Evolutionary conservation across 805 yeast species (phyloP).

Genomic region (Saccharomycopsis vini): DNA sequence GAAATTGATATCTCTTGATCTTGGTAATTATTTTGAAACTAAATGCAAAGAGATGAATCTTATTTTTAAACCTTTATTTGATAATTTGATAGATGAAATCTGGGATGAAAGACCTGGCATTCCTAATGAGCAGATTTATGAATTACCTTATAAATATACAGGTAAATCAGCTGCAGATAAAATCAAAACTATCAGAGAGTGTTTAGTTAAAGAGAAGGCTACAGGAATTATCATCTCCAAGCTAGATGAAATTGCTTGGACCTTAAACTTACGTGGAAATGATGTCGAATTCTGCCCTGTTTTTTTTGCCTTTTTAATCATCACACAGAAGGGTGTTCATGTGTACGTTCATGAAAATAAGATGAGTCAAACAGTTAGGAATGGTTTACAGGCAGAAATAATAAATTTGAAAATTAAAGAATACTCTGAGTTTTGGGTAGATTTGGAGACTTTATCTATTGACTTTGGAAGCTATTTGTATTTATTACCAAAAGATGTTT

Average conservation of each 20-base stretch:
- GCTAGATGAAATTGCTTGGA: slow-evolving; percentile 87
- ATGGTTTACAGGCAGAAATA: slow-evolving; percentile 32
- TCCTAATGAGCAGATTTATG: slow-evolving; percentile 39
- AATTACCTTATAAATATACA: slow-evolving; percentile 44
- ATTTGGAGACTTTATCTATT: slow-evolving; percentile 33
- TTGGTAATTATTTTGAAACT: slow-evolving; percentile 24
- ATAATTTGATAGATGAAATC: slow-evolving; percentile 65
- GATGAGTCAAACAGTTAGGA: slow-evolving; percentile 16
- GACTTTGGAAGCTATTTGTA: slow-evolving; percentile 27
- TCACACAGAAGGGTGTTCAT: slow-evolving; percentile 18
- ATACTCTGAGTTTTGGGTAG: slow-evolving; percentile 54
- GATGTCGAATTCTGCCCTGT: slow-evolving; percentile 85
- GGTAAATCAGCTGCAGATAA: slow-evolving; percentile 62
- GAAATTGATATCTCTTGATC: slow-evolving; percentile 46
- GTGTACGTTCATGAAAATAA: slow-evolving; percentile 14
- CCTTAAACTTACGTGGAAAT: slow-evolving; percentile 65
- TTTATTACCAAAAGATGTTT: slow-evolving; percentile 46
- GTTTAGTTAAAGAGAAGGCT: slow-evolving; percentile 27
- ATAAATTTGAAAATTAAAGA: slow-evolving; percentile 36
- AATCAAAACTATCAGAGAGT: slow-evolving; percentile 35
- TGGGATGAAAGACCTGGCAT: slow-evolving; percentile 71
- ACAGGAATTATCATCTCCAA: slow-evolving; percentile 42
- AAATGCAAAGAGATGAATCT: slow-evolving; percentile 26
- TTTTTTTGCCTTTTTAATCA: slow-evolving; percentile 58
- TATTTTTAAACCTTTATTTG: slow-evolving; percentile 41